Conservation (phyloP, 1,284 basidiomycete genomes). For the Trichosporon faecale region DNA sequence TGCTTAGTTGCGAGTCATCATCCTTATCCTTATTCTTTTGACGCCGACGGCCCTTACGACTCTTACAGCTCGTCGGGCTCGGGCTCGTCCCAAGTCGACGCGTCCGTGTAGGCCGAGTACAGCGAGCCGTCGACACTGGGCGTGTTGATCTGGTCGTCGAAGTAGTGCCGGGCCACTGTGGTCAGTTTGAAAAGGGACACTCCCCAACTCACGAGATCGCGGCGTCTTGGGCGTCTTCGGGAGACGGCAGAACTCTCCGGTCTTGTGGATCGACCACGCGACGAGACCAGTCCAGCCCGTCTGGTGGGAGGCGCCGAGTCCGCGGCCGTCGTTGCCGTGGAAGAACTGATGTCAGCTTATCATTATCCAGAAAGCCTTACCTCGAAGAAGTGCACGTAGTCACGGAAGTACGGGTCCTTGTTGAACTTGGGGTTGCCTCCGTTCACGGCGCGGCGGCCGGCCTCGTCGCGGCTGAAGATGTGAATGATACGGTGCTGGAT, state of each 20-base stretch:
- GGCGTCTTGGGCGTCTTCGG: slow-evolving; percentile 77
- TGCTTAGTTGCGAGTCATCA: background rate
- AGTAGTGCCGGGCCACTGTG: slow-evolving; percentile 86
- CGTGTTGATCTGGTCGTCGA: slow-evolving; percentile 63
- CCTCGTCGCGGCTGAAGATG: slow-evolving; percentile 84
- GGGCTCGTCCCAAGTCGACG: slow-evolving; percentile 36
- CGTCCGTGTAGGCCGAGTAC: slow-evolving; percentile 45
- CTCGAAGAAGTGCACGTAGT: slow-evolving; percentile 58
- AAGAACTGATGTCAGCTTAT: slow-evolving; percentile 65
- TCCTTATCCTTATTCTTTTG: background rate
- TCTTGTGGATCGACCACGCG: slow-evolving; percentile 81
- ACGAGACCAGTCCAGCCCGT: slow-evolving; percentile 95
- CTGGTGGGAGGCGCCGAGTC: slow-evolving; percentile 93
- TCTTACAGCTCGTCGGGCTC: slow-evolving; percentile 44
- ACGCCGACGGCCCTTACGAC: background rate
- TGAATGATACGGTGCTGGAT: slow-evolving; percentile 95
- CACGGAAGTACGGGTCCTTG: slow-evolving; percentile 90
- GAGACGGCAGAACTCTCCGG: slow-evolving; percentile 72
- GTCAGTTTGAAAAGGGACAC: slow-evolving; percentile 59
- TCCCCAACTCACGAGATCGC: slow-evolving; percentile 56
- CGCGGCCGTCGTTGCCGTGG: slow-evolving; percentile 86
- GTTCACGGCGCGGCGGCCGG: slow-evolving; percentile 84
- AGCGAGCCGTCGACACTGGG: slow-evolving; percentile 43
- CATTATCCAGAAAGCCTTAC: background rate
- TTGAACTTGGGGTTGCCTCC: slow-evolving; percentile 85